Conservation (phyloP, 2,329 filamentous ascomycete genomes). For the Aureobasidium musti region DNA sequence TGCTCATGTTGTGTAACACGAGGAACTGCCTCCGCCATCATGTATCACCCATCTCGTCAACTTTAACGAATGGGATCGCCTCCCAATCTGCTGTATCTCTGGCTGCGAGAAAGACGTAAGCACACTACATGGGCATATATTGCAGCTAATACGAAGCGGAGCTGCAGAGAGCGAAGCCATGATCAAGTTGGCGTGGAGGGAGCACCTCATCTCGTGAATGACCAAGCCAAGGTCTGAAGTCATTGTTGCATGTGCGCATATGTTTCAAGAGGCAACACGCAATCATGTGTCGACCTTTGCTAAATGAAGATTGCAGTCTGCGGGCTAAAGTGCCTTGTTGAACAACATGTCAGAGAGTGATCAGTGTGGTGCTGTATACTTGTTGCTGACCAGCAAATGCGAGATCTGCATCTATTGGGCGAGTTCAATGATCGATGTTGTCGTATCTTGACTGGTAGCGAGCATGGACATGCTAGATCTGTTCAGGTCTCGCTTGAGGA, state of each 20-base stretch:
- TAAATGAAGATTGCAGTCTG: too few relatives aligned
- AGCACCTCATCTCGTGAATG: neutral
- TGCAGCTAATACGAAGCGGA: constrained; percentile 1
- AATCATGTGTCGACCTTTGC: neutral
- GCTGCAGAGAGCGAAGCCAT: neutral
- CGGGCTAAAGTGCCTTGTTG: too few relatives aligned
- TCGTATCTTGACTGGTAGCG: neutral
- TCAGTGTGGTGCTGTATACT: too few relatives aligned
- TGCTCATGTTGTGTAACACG: constrained; percentile 24
- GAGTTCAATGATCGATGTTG: neutral
- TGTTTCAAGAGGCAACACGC: neutral
- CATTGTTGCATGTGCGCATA: neutral
- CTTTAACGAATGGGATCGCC: neutral
- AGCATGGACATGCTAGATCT: neutral
- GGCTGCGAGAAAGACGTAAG: constrained; percentile 1
- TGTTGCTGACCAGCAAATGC: too few relatives aligned
- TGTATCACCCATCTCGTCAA: neutral
- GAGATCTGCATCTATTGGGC: too few relatives aligned
- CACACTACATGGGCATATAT: neutral
- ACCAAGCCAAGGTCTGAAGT: neutral
- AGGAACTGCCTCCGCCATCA: neutral
- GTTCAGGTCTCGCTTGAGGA: neutral
- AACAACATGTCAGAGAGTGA: too few relatives aligned
- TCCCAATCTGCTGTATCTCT: neutral
- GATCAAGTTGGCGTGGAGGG: neutral